These are phyloP conservation scores for Scutellaria galericulata DNA, from an alignment of 257 asterid genomes.

Conservation along the genomic window DNA sequence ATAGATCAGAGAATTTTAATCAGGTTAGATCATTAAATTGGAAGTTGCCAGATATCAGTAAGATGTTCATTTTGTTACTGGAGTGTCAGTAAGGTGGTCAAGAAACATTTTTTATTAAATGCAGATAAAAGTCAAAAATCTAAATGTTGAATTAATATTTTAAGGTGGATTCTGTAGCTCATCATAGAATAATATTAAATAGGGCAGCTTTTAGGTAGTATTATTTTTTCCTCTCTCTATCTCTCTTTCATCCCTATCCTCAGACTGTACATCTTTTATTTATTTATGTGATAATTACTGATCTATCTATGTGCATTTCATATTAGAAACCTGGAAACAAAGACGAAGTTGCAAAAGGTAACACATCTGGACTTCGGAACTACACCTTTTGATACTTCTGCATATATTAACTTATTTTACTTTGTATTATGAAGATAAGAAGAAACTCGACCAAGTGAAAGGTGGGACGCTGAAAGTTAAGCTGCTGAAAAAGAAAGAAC, in stretches of 20 bases:
- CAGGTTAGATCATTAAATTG: neutral
- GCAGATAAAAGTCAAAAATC: neutral
- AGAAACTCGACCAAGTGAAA: constrained; percentile 43
- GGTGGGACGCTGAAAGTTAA: constrained; percentile 44
- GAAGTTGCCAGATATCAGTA: neutral
- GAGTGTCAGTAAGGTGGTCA: neutral
- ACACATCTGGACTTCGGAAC: constrained; percentile 24
- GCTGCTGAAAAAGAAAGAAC: constrained; percentile 52
- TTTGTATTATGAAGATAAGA: constrained; percentile 45
- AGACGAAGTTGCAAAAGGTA: constrained; percentile 63
- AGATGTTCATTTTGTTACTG: neutral
- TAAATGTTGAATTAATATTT: neutral
- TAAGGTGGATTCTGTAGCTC: neutral
- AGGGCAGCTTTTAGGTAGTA: constrained; percentile 13
- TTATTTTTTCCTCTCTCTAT: neutral
- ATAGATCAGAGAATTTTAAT: neutral
- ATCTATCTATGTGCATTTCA: constrained; percentile 31
- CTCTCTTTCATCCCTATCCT: neutral
- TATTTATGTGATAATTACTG: constrained; percentile 17
- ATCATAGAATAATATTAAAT: neutral
- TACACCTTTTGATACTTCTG: constrained; percentile 17
- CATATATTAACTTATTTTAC: constrained; percentile 30
- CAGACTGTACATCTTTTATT: constrained; percentile 1
- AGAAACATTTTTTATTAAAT: neutral
- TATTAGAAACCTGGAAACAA: constrained; percentile 59